Conservation (phyloP, 1,284 basidiomycete species). For the Apiotrichum sp. region DNA sequence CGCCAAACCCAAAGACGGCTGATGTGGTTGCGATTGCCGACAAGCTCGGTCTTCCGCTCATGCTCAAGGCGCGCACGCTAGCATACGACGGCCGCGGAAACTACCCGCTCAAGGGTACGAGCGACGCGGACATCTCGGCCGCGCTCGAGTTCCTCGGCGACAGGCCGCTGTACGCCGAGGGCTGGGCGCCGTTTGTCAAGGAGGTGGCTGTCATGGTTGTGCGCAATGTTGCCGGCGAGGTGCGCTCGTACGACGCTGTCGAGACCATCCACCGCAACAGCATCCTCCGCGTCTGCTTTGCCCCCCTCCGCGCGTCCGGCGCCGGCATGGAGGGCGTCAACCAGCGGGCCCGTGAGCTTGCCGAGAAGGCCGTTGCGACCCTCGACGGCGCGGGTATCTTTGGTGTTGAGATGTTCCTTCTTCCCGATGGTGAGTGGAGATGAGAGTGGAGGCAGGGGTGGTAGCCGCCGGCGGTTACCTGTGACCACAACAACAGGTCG, state of each 20-base stretch:
- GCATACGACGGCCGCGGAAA: slow-evolving; percentile 98
- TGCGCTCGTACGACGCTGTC: slow-evolving; percentile 81
- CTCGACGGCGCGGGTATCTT: slow-evolving; percentile 90
- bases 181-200: slow-evolving; percentile 81
- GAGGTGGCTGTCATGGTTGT: slow-evolving; percentile 99
- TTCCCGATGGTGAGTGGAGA: slow-evolving; percentile 63
- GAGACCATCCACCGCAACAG: slow-evolving; percentile 95
- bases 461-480: too few species aligned
- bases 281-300: slow-evolving; percentile 84
- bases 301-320: slow-evolving; percentile 62
- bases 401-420: slow-evolving; percentile 96
- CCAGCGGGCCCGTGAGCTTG: slow-evolving; percentile 62
- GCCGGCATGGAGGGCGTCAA: slow-evolving; percentile 53
- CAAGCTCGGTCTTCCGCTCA: slow-evolving; percentile 75
- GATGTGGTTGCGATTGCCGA: slow-evolving; percentile 56
- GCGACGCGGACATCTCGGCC: slow-evolving; percentile 53
- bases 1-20: slow-evolving; percentile 42
- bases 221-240: slow-evolving; percentile 65
- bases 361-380: slow-evolving; percentile 73
- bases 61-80: slow-evolving; percentile 91
- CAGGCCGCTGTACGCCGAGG: slow-evolving; percentile 79
- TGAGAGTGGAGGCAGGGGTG: too few species aligned
- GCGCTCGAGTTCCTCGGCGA: slow-evolving; percentile 63
- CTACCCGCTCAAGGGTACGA: slow-evolving; percentile 59
- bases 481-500: too few species aligned